Percentiles rank a stretch among this genome's conserved stretches.
Conservation (phyloP, 257 asterid species). For the Linaria vulgaris region DNA sequence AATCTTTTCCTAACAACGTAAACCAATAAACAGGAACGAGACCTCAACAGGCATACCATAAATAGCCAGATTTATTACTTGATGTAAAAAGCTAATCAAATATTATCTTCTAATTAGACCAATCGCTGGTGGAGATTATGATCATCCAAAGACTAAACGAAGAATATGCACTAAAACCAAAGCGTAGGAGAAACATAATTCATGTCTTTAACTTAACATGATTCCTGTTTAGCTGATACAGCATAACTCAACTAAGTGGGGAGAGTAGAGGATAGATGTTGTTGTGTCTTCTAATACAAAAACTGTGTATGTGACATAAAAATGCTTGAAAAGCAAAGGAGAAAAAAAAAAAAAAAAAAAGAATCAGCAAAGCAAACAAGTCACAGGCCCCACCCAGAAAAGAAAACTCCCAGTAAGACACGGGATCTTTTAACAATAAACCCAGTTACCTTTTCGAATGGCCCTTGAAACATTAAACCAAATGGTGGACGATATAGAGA, state of each 20-base stretch:
- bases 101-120: no score
- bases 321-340: neutral
- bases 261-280: no score
- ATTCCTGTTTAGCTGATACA: no score
- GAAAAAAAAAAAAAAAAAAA: neutral
- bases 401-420: neutral
- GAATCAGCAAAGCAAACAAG: neutral
- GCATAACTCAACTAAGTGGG: no score
- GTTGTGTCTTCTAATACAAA: no score
- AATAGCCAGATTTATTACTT: neutral
- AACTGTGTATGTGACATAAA: neutral
- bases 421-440: conserved; percentile 18
- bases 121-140: no score
- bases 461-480: conserved; percentile 79
- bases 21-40: neutral
- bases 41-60: neutral
- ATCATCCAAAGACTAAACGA: no score
- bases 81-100: neutral
- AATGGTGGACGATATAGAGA: conserved; percentile 96
- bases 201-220: no score
- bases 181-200: no score
- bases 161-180: no score
- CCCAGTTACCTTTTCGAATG: conserved; percentile 78
- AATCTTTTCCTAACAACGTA: conserved; percentile 9
- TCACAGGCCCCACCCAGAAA: neutral